phyloP scores from a whole-genome alignment of 495 filamentous ascomycete genomes.

The Pseudotulostoma volvatum region DNA sequence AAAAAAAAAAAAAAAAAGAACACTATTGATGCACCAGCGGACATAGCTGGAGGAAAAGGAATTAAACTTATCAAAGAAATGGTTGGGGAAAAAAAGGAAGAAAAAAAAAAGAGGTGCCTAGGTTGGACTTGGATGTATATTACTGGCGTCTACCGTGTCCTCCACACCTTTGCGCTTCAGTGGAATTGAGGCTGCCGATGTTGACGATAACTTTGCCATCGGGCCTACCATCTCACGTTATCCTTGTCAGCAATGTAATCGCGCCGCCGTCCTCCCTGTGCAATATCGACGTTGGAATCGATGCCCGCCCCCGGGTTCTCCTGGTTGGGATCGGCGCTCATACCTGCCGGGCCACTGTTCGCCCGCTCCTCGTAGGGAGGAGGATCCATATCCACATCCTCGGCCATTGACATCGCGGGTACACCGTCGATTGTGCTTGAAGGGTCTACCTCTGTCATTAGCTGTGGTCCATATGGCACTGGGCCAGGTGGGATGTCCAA shows the following conservation, averaged over 20 bases:
- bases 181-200: constrained; percentile 11
- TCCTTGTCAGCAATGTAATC: constrained; percentile 10
- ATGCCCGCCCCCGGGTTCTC: constrained; percentile 1
- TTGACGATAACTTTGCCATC: constrained; percentile 3
- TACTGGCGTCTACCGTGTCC: constrained; percentile 4
- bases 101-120: too few relatives aligned
- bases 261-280: constrained; percentile 5
- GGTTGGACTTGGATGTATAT: not conserved
- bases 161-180: constrained; percentile 21
- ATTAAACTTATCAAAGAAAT: too few relatives aligned
- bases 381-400: constrained; percentile 17
- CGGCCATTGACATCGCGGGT: constrained; percentile 3
- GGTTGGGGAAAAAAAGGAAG: too few relatives aligned
- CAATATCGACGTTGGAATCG: constrained; percentile 1
- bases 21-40: too few relatives aligned
- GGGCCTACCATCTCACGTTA: constrained; percentile 18
- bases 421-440: constrained; percentile 10
- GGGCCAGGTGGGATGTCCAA: constrained; percentile 10
- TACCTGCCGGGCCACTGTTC: constrained; percentile 15
- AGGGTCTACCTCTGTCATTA: not conserved
- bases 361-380: constrained; percentile 17
- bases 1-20: too few relatives aligned
- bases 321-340: constrained; percentile 9
- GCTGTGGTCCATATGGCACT: not conserved
- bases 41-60: too few relatives aligned